Base-by-base conservation (phyloP, 805 yeast species). In the Spathaspora arborariae region DNA sequence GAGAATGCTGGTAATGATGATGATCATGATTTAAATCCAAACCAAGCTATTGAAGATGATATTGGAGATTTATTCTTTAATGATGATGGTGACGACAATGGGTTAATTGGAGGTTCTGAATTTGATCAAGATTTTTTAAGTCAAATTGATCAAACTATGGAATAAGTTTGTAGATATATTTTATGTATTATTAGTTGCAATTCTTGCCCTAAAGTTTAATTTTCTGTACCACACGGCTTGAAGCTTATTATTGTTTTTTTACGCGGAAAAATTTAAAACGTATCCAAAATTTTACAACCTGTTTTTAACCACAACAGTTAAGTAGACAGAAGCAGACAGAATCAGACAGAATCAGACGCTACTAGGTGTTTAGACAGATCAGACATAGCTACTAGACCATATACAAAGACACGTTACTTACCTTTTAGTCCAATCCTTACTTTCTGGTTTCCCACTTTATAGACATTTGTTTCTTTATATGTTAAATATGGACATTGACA, bases 71-170 rank as follows among this genome's bases (percentile, higher is more conserved):
- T 67, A 42, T 65, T 65, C 13, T 61, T 63, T 41, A 65, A 55
- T 19, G 66, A 58, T 39, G 42, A 40, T 30, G 43, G 42, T 20
- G 47, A 38, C 18, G 69, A 57, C 30, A 60, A 62, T 43, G 63
- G 51, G n/a, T 47, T 62, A 45, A 59, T 64, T 50, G 56, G 47
- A 8, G 64, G 53, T 2, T 55, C 56, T 11, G 59, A 56, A 11
- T 66, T 67, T 48, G 71, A 65, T 45, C 65, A 60, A 43, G 72
- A 65, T 41, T 67, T 67, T 44, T 53, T 67, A 38, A 62, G 58
- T 44, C 48, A 47, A 20, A 47, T 47, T 21, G 47, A 62, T 49
- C 65, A 56, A 36, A 53, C 57, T 33, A 53, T 59, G 56, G 64
- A 60, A 41, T 60, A 48, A 37, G 24, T 15, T 20, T n/a, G n/a